A percentile compares a stretch with the other conserved stretches of the same genome.
Conservation (phyloP, 306 rosid genomes). For the Rosa multiflora region DNA sequence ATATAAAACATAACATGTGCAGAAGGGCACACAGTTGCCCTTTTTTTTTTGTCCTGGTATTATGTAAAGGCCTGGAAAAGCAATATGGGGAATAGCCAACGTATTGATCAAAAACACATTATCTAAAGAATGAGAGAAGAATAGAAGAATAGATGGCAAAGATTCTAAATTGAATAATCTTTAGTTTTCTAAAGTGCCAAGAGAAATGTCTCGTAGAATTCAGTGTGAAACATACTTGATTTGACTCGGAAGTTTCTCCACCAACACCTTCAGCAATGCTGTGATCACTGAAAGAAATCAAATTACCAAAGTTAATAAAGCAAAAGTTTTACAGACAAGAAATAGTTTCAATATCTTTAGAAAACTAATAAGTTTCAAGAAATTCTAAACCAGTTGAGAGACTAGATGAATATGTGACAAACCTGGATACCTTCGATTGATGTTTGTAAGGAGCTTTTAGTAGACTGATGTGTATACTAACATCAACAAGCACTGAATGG, state of each 20-base stretch:
- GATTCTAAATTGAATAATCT: background rate
- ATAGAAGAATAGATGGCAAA: conserved; percentile 16
- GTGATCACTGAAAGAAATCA: conserved; percentile 47
- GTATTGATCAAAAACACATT: background rate
- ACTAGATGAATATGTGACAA: conserved; percentile 40
- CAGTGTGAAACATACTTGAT: conserved; percentile 46
- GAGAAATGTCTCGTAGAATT: conserved; percentile 11
- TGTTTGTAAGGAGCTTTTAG: conserved; percentile 49
- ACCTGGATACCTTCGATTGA: conserved; percentile 62
- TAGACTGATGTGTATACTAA: conserved; percentile 71
- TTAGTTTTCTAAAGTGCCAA: conserved; percentile 14
- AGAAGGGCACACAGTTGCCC: background rate
- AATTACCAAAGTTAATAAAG: conserved; percentile 15
- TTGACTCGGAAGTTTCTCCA: conserved; percentile 34
- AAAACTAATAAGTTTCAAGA: conserved; percentile 3
- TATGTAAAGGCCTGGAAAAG: background rate
- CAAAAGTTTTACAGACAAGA: background rate
- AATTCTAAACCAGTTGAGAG: conserved; percentile 14
- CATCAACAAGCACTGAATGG: conserved; percentile 81
- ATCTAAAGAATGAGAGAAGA: background rate
- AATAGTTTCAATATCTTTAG: background rate
- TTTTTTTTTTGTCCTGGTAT: background rate
- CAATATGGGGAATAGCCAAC: background rate
- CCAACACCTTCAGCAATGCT: conserved; percentile 31
- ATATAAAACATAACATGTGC: background rate